Conservation (phyloP, 2,329 filamentous ascomycete species). For the Elsinoe fawcettii region DNA sequence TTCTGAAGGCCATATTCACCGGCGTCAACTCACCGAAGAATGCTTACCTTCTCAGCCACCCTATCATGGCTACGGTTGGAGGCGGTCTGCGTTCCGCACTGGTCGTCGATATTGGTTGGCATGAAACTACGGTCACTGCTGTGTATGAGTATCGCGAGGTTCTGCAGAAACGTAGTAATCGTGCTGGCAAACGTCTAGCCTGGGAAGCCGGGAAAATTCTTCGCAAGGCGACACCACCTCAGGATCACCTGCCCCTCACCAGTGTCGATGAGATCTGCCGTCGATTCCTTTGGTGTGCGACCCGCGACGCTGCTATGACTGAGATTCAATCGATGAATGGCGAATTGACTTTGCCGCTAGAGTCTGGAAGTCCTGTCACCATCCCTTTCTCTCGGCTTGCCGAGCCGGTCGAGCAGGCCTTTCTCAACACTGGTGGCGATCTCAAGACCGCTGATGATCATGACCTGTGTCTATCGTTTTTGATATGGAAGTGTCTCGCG, state of each 20-base stretch:
- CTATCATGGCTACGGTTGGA: constrained; percentile 65
- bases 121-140: constrained; percentile 75
- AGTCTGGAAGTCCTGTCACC: constrained; percentile 46
- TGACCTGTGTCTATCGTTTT: constrained; percentile 66
- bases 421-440: constrained; percentile 55
- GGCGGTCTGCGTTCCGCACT: constrained; percentile 81
- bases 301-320: constrained; percentile 16
- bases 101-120: constrained; percentile 87
- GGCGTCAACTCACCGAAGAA: constrained; percentile 61
- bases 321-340: constrained; percentile 23
- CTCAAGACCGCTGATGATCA: constrained; percentile 69
- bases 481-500: constrained; percentile 70
- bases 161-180: constrained; percentile 57
- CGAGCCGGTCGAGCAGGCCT: constrained; percentile 64
- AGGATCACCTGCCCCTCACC: constrained; percentile 48
- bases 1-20: constrained; percentile 71
- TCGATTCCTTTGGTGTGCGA: constrained; percentile 68
- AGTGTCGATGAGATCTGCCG: constrained; percentile 73
- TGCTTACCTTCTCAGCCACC: constrained; percentile 70
- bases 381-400: constrained; percentile 64
- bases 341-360: constrained; percentile 25
- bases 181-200: constrained; percentile 66
- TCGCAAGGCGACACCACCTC: constrained; percentile 35
- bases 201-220: constrained; percentile 45
- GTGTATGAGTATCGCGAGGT: constrained; percentile 89